Evolutionary conservation across 2,329 filamentous ascomycete genomes (phyloP).

Genomic region (Leptographium flavum): DNA sequence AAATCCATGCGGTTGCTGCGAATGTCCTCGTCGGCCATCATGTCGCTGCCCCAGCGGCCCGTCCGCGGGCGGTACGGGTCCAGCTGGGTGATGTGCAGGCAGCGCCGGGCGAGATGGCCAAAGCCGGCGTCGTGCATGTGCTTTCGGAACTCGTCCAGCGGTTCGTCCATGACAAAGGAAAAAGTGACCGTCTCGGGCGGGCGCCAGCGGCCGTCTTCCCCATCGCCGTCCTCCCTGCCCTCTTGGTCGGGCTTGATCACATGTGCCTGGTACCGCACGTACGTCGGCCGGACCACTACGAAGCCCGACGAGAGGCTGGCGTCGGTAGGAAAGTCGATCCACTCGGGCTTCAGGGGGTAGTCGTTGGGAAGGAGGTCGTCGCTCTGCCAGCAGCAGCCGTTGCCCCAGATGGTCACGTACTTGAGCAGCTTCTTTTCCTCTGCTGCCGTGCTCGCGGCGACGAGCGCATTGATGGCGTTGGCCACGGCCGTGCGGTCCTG

Average conservation of each 20-base stretch:
- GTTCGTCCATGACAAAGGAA: background rate
- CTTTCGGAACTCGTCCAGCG: background rate
- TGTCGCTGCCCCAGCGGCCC: background rate
- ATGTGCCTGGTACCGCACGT: background rate
- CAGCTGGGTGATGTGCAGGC: background rate
- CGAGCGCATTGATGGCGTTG: background rate
- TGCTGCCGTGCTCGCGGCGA: background rate
- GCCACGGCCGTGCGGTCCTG: background rate
- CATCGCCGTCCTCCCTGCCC: too few species aligned
- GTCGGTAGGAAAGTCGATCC: background rate
- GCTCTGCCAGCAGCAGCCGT: background rate
- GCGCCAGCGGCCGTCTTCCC: too few species aligned
- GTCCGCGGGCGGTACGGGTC: background rate
- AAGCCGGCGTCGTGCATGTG: background rate
- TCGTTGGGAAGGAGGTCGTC: background rate
- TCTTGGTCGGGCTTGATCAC: background rate
- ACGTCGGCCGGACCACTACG: background rate
- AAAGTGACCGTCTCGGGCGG: background rate
- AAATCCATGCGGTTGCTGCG: slow-evolving; percentile 1
- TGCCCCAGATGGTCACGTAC: background rate
- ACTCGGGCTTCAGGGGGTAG: background rate
- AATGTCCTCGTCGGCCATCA: background rate
- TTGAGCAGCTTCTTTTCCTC: background rate
- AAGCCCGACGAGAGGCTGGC: background rate
- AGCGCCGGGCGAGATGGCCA: background rate